Evolutionary conservation across 2,329 filamentous ascomycete genomes (phyloP).

Genomic region (Nemania serpens): DNA sequence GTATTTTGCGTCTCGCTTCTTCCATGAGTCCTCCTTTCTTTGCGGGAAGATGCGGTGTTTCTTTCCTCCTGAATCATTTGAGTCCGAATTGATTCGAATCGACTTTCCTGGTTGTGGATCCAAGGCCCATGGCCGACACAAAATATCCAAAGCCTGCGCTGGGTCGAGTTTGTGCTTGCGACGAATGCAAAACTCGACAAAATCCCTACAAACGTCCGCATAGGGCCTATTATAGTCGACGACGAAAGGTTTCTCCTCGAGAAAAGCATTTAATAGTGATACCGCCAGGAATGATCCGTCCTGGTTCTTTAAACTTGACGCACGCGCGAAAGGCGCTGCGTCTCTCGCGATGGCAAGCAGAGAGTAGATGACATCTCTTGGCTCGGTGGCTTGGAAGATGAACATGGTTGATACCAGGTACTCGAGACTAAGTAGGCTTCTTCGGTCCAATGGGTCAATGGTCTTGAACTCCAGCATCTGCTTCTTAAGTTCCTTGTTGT

Average conservation of each 20-base stretch:
- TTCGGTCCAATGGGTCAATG: constrained; percentile 1
- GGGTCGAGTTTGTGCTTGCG: neutral
- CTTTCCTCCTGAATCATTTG: neutral
- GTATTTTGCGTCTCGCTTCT: neutral
- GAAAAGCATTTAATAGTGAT: neutral
- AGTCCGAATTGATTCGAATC: neutral
- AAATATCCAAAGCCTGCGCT: neutral
- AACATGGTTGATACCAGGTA: constrained; percentile 24
- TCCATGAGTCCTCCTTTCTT: neutral
- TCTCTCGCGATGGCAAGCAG: constrained; percentile 26
- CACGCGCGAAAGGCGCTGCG: neutral
- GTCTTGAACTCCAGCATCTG: constrained; percentile 8
- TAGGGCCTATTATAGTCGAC: neutral
- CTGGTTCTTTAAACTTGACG: no score
- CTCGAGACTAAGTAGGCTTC: constrained; percentile 18
- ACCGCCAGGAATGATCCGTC: neutral
- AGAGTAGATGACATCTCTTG: constrained; percentile 26
- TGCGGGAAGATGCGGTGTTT: neutral
- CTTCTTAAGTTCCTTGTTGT: constrained; percentile 8
- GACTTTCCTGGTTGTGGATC: neutral
- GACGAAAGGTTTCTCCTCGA: constrained; percentile 1
- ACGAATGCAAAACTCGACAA: constrained; percentile 1
- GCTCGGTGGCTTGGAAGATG: constrained; percentile 22
- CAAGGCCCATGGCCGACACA: neutral
- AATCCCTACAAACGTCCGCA: constrained; percentile 1